Evolutionary conservation across 1,139 yeast species (phyloP).

Genomic region (Diutina siamensis): DNA sequence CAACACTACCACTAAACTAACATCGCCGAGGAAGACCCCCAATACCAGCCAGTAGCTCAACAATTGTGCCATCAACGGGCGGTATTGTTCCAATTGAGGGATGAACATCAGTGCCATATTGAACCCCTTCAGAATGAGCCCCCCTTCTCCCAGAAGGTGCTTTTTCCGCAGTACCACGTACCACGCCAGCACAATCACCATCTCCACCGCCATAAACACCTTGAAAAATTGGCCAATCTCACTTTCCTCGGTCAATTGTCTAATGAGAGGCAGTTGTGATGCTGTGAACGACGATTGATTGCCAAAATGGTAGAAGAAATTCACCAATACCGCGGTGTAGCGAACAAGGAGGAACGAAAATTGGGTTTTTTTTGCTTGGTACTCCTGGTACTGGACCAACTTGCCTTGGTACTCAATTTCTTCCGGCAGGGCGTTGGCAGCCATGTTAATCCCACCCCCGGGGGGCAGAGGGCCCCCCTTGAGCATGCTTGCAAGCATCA

Average conservation of each 20-base stretch:
- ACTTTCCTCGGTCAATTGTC: background rate
- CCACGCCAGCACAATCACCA: constrained; percentile 1
- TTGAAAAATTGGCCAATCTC: background rate
- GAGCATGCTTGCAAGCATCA: constrained; percentile 1
- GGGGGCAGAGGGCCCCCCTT: background rate
- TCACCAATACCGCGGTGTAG: background rate
- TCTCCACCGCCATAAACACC: background rate
- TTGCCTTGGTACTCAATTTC: constrained; percentile 3
- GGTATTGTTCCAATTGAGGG: constrained; percentile 1
- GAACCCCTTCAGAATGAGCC: background rate
- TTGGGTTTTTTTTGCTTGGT: background rate
- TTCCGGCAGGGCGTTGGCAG: background rate
- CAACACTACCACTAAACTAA: background rate
- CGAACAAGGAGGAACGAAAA: background rate
- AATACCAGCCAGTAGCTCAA: constrained; percentile 3
- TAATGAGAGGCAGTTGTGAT: background rate
- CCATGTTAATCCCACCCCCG: too few relatives aligned
- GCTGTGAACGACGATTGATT: background rate
- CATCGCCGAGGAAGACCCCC: background rate
- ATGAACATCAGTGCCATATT: constrained; percentile 1
- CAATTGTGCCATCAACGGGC: background rate
- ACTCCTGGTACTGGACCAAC: background rate
- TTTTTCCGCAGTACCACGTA: background rate
- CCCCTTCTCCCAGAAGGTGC: background rate
- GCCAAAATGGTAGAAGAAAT: constrained; percentile 1